Base-by-base conservation (phyloP, 129 eudicot genomes). In the Sambucus nigra region DNA sequence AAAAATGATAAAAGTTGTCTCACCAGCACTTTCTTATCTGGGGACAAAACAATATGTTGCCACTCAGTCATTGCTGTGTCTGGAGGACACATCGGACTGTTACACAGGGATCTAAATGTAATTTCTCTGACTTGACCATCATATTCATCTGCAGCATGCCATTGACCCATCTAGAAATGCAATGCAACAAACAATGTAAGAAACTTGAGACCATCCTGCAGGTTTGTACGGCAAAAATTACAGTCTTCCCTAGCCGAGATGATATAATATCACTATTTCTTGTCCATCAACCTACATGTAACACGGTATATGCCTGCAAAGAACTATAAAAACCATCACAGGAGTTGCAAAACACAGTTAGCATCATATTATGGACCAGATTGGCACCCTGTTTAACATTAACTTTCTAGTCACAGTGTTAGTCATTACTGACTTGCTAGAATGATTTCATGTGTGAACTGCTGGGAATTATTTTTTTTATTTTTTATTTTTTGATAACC, bases 31-130 rank as follows among this genome's bases (percentile, higher is more conserved):
- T 52, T 76, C 70, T 76, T 89, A 60, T 89, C 88, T 49, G 81
- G 46, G 22, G 94, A 71, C 63, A 89, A 55, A 60, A 85, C 75
- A 32, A 62, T 62, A 51, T 82, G 98, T 65, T 89, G 98, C 91
- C 89, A 85, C 79, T 89, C 95, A 20, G 95, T 89, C 94, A 89
- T 76, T 15, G 94, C 86, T 2, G 89, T 81, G 59, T 84, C 94
- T 29, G 95, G 98, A 45, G 95, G 98, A 59, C 98, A 85, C 98
- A 89, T 85, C 39, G 95, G 95, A 74, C 94, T 85, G 53, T 81
- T 85, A 57, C 98, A 89, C 25, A 81, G 65, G 20, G 77, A 57
- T 63, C 94, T 79, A 65, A 79, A 89, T 20, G 84, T 89, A 35
- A 89, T 71, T 69, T 89, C 98, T 67, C 98, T 79, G 42, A 89